phyloP scores from a whole-genome alignment of 345 rosid species.

The Rubroshorea leprosula region DNA sequence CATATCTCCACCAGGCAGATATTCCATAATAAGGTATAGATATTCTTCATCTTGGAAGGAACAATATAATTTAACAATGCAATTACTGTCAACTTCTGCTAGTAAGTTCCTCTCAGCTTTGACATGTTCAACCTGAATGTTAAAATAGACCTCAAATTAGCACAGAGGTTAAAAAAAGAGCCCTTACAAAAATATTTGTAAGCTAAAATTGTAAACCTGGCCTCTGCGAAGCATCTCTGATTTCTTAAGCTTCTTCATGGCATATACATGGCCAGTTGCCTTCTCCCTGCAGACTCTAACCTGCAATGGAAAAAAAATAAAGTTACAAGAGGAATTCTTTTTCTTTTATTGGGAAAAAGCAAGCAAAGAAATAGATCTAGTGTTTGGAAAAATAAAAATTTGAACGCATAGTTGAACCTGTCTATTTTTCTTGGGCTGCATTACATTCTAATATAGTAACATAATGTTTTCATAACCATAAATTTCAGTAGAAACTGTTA shows the following conservation, averaged over 20 bases:
- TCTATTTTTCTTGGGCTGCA: background rate
- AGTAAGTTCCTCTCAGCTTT: constrained; percentile 97
- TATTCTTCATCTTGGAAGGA: constrained; percentile 96
- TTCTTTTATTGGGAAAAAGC: background rate
- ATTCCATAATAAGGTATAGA: constrained; percentile 93
- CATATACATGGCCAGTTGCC: constrained; percentile 78
- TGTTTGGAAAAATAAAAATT: background rate
- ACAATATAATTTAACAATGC: constrained; percentile 91
- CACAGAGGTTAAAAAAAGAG: constrained; percentile 10
- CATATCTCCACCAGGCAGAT: constrained; percentile 99
- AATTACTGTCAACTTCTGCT: constrained; percentile 97
- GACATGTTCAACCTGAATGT: constrained; percentile 90
- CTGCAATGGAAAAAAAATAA: constrained; percentile 33
- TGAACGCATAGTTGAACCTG: background rate
- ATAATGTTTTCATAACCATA: background rate
- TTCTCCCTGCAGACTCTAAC: constrained; percentile 90
- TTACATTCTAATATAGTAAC: background rate
- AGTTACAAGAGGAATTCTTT: background rate
- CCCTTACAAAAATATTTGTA: background rate
- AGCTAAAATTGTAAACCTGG: constrained; percentile 46
- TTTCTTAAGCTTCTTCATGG: constrained; percentile 94
- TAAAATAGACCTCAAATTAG: constrained; percentile 17
- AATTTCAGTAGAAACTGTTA: background rate
- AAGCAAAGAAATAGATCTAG: background rate
- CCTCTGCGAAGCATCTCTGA: constrained; percentile 99